These are phyloP conservation scores for Cokeromyces recurvatus DNA, from an alignment of 371 early-diverging fungal genomes.

Conservation along the genomic window DNA sequence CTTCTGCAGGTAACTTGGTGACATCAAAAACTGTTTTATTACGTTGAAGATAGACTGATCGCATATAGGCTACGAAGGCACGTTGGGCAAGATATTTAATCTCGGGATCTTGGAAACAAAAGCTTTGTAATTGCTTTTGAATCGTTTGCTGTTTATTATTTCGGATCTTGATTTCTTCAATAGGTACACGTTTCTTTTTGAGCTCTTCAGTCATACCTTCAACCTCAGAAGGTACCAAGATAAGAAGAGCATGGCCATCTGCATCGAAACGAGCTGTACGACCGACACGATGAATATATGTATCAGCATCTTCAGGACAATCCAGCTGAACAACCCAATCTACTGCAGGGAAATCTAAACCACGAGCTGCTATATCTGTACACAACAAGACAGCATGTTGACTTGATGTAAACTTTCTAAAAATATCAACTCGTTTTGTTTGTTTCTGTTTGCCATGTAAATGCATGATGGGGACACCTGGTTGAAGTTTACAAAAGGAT, in stretches of 20 bases:
- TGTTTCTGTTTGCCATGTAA: constrained; percentile 97
- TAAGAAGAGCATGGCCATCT: constrained; percentile 79
- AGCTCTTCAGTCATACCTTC: constrained; percentile 75
- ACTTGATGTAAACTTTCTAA: constrained; percentile 75
- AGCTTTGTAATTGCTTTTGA: constrained; percentile 75
- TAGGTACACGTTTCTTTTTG: constrained; percentile 73
- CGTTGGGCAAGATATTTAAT: constrained; percentile 95
- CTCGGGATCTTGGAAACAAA: constrained; percentile 91
- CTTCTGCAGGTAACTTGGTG: constrained; percentile 77
- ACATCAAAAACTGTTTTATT: constrained; percentile 89
- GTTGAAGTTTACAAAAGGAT: constrained; percentile 90
- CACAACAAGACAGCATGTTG: constrained; percentile 79
- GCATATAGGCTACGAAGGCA: constrained; percentile 91
- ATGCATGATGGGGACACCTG: constrained; percentile 87
- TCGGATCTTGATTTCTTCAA: constrained; percentile 82
- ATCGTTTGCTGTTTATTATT: constrained; percentile 73
- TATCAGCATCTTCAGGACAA: constrained; percentile 93
- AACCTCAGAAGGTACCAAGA: constrained; percentile 86
- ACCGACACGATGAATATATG: constrained; percentile 98
- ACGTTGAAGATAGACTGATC: constrained; percentile 83
- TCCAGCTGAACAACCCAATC: constrained; percentile 98
- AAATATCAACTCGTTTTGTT: constrained; percentile 86
- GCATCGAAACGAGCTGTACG: constrained; percentile 95
- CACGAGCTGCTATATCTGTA: constrained; percentile 97
- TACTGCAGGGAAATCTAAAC: constrained; percentile 97